Percentiles rank a stretch among this genome's conserved stretches.
Evolutionary conservation across 768 basidiomycete genomes (phyloP).

Genomic region (Pleurotus citrinopileatus): DNA sequence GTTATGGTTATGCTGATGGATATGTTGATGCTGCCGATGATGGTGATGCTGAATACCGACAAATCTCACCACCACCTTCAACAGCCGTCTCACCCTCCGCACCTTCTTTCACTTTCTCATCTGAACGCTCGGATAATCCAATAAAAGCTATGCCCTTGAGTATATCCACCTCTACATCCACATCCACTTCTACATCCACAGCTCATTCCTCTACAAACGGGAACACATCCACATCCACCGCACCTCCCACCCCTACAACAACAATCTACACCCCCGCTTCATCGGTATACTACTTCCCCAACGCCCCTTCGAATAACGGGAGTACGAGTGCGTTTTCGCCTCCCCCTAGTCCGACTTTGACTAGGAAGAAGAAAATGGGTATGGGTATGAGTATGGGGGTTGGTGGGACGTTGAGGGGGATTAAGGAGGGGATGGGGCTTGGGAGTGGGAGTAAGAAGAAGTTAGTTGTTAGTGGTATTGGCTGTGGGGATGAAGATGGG

Average conservation of each 20-base stretch:
- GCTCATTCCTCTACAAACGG: too few relatives aligned
- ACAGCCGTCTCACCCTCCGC: background rate
- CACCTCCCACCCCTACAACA: background rate
- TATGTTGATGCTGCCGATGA: too few relatives aligned
- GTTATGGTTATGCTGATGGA: too few relatives aligned
- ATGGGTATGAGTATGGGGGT: background rate
- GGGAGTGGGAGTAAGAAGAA: constrained; percentile 22
- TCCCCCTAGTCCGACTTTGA: background rate
- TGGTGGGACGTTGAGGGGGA: background rate
- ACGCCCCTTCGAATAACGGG: background rate
- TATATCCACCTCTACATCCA: background rate
- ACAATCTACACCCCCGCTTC: background rate
- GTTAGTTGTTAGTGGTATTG: constrained; percentile 30
- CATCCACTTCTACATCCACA: background rate
- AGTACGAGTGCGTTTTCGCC: background rate
- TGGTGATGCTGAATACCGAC: too few relatives aligned
- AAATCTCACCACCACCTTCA: too few relatives aligned
- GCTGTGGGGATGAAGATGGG: too few relatives aligned
- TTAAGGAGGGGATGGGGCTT: background rate
- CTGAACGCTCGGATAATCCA: background rate
- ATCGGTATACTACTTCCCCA: background rate
- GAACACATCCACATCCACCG: too few relatives aligned
- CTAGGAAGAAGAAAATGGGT: background rate
- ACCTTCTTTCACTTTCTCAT: background rate
- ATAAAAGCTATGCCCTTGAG: too few relatives aligned